Percentiles rank a stretch among this genome's conserved stretches.
phyloP scores from a whole-genome alignment of 2,329 filamentous ascomycete species.

The Aspergillus unguis region DNA sequence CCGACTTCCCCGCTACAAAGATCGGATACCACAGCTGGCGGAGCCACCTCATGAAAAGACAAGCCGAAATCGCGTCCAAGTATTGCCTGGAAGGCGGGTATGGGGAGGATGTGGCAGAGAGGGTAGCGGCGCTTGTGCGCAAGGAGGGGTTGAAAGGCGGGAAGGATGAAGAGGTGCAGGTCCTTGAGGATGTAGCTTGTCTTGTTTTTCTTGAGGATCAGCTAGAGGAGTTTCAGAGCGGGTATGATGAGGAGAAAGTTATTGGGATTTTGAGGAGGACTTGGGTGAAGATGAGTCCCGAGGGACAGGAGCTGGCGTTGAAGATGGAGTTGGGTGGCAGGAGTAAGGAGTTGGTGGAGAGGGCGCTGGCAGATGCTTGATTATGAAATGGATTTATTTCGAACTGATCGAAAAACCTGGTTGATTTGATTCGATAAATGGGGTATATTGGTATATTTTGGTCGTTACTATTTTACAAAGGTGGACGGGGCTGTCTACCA shows the following conservation, averaged over 20 bases:
- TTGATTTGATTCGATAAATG: background rate
- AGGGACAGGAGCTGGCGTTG: constrained; percentile 63
- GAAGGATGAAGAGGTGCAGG: constrained; percentile 56
- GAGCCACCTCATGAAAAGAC: constrained; percentile 67
- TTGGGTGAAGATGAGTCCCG: constrained; percentile 70
- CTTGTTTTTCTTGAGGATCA: constrained; percentile 85
- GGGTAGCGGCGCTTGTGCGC: constrained; percentile 68
- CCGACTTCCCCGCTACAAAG: constrained; percentile 69
- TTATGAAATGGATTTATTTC: background rate
- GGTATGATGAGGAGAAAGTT: constrained; percentile 68
- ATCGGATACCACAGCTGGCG: constrained; percentile 79
- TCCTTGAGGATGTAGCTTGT: constrained; percentile 80
- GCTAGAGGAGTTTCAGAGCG: constrained; percentile 73
- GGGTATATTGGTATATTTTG: background rate
- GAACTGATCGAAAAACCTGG: background rate
- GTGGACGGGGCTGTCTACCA: background rate
- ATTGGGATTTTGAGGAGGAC: constrained; percentile 68
- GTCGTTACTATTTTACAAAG: constrained; percentile 4
- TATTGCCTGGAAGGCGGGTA: constrained; percentile 56
- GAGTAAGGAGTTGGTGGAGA: constrained; percentile 60
- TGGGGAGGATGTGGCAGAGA: constrained; percentile 52
- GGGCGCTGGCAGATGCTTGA: constrained; percentile 51
- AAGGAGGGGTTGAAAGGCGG: constrained; percentile 67
- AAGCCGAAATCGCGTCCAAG: constrained; percentile 58
- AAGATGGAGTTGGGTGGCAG: constrained; percentile 62